Conservation (phyloP, 306 rosid genomes). For the Cucumis cinereus region DNA sequence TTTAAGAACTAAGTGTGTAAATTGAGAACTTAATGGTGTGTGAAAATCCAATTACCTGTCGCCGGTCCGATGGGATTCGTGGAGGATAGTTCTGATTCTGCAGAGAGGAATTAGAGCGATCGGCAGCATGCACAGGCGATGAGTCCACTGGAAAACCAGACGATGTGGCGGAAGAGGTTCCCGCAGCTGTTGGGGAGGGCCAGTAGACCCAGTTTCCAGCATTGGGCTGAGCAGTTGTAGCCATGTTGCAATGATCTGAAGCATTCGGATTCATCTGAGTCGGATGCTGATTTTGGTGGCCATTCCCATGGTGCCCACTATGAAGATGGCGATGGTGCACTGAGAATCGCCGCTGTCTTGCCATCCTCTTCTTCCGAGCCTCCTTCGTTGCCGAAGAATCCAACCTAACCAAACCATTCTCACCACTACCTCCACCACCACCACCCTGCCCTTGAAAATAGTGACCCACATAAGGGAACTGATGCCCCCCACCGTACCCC, state of each 20-base stretch:
- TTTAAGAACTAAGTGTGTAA: neutral
- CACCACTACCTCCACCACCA: neutral
- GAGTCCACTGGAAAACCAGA: constrained; percentile 11
- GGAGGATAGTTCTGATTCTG: constrained; percentile 34
- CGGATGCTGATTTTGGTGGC: constrained; percentile 23
- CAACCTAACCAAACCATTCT: constrained; percentile 36
- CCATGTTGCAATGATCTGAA: constrained; percentile 25
- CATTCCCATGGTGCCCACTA: neutral
- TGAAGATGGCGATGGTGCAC: constrained; percentile 33
- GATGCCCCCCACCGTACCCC: constrained; percentile 25
- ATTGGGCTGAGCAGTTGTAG: constrained; percentile 15
- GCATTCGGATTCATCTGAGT: constrained; percentile 7
- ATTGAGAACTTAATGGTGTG: neutral
- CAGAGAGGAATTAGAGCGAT: constrained; percentile 21
- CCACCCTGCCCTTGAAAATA: constrained; percentile 31
- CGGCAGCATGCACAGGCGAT: constrained; percentile 1
- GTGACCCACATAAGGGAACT: constrained; percentile 24
- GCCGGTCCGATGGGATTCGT: constrained; percentile 23
- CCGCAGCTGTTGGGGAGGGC: constrained; percentile 26
- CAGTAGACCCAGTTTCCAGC: constrained; percentile 63
- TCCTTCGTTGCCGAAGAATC: constrained; percentile 84
- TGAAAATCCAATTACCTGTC: constrained; percentile 34
- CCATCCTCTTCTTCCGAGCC: constrained; percentile 95
- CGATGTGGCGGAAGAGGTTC: constrained; percentile 13
- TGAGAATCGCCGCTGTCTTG: constrained; percentile 52